phyloP scores from a whole-genome alignment of 306 rosid genomes.

The Prunus campanulata region DNA sequence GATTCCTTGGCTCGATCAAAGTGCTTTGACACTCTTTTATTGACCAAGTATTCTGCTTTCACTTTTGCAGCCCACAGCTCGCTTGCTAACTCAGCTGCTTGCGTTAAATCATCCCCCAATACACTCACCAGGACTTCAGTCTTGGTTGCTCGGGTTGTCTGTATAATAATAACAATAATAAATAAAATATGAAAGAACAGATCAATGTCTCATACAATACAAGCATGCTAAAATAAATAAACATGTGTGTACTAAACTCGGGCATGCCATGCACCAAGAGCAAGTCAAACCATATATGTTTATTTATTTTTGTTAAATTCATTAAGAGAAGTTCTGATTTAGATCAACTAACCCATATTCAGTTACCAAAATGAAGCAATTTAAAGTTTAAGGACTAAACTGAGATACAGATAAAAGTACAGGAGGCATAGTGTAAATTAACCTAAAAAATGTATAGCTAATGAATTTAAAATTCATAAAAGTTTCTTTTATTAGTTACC shows the following conservation, averaged over 20 bases:
- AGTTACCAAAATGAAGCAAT: neutral
- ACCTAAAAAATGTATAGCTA: neutral
- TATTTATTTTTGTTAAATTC: neutral
- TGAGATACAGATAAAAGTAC: neutral
- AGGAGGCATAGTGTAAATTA: neutral
- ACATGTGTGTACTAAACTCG: neutral
- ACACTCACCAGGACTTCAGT: constrained; percentile 84
- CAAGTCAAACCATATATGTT: too few relatives aligned
- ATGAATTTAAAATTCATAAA: neutral
- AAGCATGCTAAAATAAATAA: neutral
- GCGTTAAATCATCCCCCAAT: constrained; percentile 58
- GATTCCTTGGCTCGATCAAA: constrained; percentile 72
- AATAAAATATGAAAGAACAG: neutral
- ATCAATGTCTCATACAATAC: neutral
- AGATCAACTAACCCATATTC: neutral
- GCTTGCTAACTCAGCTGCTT: constrained; percentile 67
- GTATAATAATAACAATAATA: constrained; percentile 10
- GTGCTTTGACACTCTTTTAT: constrained; percentile 62
- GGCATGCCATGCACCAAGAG: neutral
- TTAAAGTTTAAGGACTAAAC: neutral
- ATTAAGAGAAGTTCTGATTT: neutral
- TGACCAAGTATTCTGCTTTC: constrained; percentile 59
- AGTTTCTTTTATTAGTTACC: neutral
- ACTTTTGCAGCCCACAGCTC: constrained; percentile 71
- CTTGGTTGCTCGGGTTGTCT: constrained; percentile 75